Percentiles rank a stretch among this genome's conserved stretches.
phyloP scores from a whole-genome alignment of 768 basidiomycete species.

The Dioszegia hungarica region DNA sequence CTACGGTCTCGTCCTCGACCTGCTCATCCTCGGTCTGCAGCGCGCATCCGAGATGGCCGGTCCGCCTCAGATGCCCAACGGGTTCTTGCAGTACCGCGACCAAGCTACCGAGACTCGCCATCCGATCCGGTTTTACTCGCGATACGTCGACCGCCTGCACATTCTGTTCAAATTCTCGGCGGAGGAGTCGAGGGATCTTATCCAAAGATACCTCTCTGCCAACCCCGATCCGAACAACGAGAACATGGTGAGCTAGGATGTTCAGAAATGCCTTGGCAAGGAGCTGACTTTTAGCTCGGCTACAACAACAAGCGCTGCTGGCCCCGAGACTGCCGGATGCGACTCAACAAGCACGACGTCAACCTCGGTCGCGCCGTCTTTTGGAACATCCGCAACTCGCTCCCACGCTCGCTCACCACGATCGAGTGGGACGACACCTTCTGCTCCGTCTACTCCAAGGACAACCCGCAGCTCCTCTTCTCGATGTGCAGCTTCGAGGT shows the following conservation, averaged over 20 bases:
- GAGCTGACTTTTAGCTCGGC: slow-evolving; percentile 51
- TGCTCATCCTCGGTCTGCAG: slow-evolving; percentile 93
- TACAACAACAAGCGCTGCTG: slow-evolving; percentile 99
- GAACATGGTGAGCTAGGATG: slow-evolving; percentile 67
- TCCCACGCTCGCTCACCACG: slow-evolving; percentile 91
- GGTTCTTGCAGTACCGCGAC: slow-evolving; percentile 95
- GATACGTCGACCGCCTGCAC: slow-evolving; percentile 91
- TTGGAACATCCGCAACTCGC: slow-evolving; percentile 97
- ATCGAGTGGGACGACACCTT: slow-evolving; percentile 99
- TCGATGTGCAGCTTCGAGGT: slow-evolving; percentile 99
- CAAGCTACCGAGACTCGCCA: slow-evolving; percentile 91
- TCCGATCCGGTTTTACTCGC: slow-evolving; percentile 95
- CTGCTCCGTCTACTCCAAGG: slow-evolving; percentile 92
- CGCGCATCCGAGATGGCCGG: slow-evolving; percentile 99
- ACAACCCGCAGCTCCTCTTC: slow-evolving; percentile 95
- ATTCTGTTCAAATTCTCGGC: slow-evolving; percentile 96
- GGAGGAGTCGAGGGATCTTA: slow-evolving; percentile 93
- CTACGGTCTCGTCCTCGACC: slow-evolving; percentile 90
- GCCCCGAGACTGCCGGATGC: slow-evolving; percentile 98
- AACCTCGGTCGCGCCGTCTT: slow-evolving; percentile 96
- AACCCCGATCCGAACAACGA: slow-evolving; percentile 98
- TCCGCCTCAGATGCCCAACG: slow-evolving; percentile 94
- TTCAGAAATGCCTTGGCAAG: background rate
- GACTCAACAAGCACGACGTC: slow-evolving; percentile 98
- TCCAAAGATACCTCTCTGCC: slow-evolving; percentile 93